A percentile compares a stretch with the other conserved stretches of the same genome.
Conservation (phyloP, 176 grass and related monocot species). For the Rhynchospora pubera region DNA sequence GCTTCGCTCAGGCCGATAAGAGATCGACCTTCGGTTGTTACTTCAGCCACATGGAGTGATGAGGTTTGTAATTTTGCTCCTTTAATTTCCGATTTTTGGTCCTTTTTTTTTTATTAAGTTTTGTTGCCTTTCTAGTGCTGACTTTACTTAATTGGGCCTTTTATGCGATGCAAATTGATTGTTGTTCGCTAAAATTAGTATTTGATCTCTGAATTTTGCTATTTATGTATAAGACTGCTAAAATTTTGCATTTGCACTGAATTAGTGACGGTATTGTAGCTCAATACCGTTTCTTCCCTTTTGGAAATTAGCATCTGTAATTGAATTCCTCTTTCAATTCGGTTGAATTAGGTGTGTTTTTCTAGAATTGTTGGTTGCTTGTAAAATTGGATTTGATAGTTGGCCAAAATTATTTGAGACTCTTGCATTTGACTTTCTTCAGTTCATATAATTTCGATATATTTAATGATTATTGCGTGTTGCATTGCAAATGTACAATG, state of each 20-base stretch:
- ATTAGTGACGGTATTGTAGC: not conserved
- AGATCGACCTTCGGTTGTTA: constrained; percentile 34
- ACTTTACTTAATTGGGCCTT: not conserved
- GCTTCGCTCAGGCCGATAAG: constrained; percentile 63
- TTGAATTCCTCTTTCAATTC: not conserved
- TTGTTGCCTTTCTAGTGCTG: not conserved
- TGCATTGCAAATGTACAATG: not conserved
- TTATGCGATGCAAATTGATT: not conserved
- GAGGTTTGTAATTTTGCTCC: constrained; percentile 43
- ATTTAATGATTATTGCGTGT: not conserved
- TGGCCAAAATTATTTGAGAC: not conserved
- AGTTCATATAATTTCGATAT: not conserved
- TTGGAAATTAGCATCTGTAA: not conserved
- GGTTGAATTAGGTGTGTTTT: not conserved
- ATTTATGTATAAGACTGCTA: not conserved
- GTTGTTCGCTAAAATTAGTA: not conserved
- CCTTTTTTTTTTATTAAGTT: not conserved
- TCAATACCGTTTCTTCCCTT: not conserved
- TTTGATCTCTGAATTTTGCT: not conserved
- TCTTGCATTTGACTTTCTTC: not conserved
- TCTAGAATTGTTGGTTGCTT: not conserved
- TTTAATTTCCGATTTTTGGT: not conserved
- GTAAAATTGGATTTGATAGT: not conserved
- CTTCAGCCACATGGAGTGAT: constrained; percentile 56
- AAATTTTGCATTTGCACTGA: not conserved